Conservation (phyloP, 2,329 filamentous ascomycete species). For the Cladobotryum protrusum region DNA sequence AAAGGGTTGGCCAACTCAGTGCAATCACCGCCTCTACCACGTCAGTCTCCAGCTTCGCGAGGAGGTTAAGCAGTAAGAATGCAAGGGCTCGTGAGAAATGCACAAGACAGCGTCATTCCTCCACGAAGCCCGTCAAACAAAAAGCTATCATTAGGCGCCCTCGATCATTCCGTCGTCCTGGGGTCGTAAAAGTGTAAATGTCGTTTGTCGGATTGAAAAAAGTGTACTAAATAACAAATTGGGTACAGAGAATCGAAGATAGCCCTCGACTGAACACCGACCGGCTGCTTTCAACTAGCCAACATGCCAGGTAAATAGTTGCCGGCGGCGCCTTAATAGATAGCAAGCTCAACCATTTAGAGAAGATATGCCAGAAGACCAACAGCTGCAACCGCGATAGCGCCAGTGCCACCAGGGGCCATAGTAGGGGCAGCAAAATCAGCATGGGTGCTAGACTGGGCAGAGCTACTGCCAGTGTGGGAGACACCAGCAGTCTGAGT, state of each 20-base stretch:
- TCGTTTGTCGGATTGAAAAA: slow-evolving; percentile 15
- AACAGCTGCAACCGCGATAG: slow-evolving; percentile 39
- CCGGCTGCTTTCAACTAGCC: slow-evolving; percentile 10
- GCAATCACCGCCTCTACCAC: slow-evolving; percentile 9
- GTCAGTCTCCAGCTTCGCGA: not conserved
- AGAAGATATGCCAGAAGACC: slow-evolving; percentile 48
- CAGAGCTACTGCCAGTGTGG: slow-evolving; percentile 24
- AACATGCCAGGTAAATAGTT: slow-evolving; percentile 4
- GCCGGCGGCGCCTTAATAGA: slow-evolving; percentile 13
- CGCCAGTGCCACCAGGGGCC: slow-evolving; percentile 38
- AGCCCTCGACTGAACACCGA: slow-evolving; percentile 12
- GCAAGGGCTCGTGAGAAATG: slow-evolving; percentile 36
- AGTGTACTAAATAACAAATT: slow-evolving; percentile 25
- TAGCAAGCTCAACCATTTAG: slow-evolving; percentile 26
- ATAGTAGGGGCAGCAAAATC: slow-evolving; percentile 35
- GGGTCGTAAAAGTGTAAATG: slow-evolving; percentile 14
- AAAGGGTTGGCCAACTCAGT: slow-evolving; percentile 16
- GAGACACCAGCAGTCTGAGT: slow-evolving; percentile 18
- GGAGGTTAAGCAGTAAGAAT: not conserved
- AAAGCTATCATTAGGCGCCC: slow-evolving; percentile 13
- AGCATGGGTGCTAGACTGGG: slow-evolving; percentile 21
- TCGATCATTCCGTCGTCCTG: slow-evolving; percentile 18
- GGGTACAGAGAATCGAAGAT: slow-evolving; percentile 27
- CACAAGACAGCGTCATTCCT: slow-evolving; percentile 26
- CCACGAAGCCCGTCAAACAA: slow-evolving; percentile 8